Evolutionary conservation across 768 basidiomycete species (phyloP).

Genomic region (Hysterangium stoloniferum): DNA sequence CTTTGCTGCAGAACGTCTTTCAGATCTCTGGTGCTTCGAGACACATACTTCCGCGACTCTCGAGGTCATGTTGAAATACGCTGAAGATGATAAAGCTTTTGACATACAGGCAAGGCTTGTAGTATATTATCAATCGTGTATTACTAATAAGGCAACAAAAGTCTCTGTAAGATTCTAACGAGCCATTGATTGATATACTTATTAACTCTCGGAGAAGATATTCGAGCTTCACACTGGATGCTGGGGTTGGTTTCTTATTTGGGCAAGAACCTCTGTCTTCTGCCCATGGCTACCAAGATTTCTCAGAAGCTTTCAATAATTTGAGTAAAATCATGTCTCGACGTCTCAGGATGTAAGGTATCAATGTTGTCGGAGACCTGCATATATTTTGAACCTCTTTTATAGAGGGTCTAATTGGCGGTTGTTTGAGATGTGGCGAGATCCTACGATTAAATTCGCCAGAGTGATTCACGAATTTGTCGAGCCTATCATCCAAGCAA

Average conservation of each 20-base stretch:
- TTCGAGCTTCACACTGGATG: constrained; percentile 20
- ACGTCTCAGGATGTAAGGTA: constrained; percentile 14
- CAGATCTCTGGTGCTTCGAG: constrained; percentile 18
- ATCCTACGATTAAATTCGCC: constrained; percentile 14
- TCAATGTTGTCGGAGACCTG: neutral
- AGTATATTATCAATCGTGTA: neutral
- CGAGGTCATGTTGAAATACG: constrained; percentile 9
- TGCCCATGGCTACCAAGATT: constrained; percentile 2
- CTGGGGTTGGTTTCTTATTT: constrained; percentile 21
- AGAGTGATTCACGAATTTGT: constrained; percentile 15
- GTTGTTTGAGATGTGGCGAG: constrained; percentile 18
- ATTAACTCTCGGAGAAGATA: constrained; percentile 10
- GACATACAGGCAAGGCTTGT: constrained; percentile 14
- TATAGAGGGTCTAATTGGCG: constrained; percentile 18
- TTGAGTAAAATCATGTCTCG: constrained; percentile 7
- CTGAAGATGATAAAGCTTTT: constrained; percentile 1
- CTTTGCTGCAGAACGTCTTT: constrained; percentile 18
- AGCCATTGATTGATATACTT: neutral
- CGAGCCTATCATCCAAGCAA: constrained; percentile 16
- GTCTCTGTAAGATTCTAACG: neutral
- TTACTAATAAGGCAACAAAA: neutral
- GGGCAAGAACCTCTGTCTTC: constrained; percentile 12
- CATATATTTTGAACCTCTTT: neutral
- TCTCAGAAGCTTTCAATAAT: constrained; percentile 13
- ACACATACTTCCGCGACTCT: constrained; percentile 15